These are phyloP conservation scores for Penicillium desertorum DNA, from an alignment of 495 filamentous ascomycete genomes.

Conservation along the genomic window DNA sequence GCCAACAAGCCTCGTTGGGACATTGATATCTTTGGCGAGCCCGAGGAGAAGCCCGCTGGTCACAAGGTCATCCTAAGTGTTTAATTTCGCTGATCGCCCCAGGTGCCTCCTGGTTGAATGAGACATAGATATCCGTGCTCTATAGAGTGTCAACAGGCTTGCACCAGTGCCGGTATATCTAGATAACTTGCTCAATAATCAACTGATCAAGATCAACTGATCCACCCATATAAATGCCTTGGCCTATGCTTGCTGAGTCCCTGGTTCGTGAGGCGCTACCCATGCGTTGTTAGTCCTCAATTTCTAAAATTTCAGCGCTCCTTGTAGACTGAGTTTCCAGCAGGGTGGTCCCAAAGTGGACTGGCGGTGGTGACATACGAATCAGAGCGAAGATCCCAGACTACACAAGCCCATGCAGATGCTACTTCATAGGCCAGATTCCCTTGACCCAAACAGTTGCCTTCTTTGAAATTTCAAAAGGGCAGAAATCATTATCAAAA, in stretches of 20 bases:
- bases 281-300: background rate
- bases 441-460: background rate
- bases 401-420: background rate
- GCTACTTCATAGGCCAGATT: background rate
- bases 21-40: slow-evolving; percentile 48
- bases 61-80: slow-evolving; percentile 42
- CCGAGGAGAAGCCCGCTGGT: slow-evolving; percentile 42
- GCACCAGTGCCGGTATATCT: background rate
- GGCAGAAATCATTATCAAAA: background rate
- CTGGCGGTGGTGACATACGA: background rate
- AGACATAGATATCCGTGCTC: slow-evolving; percentile 14
- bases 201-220: background rate
- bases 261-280: background rate
- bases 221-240: background rate
- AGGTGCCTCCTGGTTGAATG: slow-evolving; percentile 18
- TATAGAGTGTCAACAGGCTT: background rate
- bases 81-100: slow-evolving; percentile 16
- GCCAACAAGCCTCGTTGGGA: slow-evolving; percentile 50
- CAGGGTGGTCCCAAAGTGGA: background rate
- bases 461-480: background rate
- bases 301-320: background rate
- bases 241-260: background rate
- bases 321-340: background rate
- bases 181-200: background rate
- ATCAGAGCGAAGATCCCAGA: background rate